phyloP scores from a whole-genome alignment of 2,329 filamentous ascomycete genomes.

The Diaporthe caulivora region DNA sequence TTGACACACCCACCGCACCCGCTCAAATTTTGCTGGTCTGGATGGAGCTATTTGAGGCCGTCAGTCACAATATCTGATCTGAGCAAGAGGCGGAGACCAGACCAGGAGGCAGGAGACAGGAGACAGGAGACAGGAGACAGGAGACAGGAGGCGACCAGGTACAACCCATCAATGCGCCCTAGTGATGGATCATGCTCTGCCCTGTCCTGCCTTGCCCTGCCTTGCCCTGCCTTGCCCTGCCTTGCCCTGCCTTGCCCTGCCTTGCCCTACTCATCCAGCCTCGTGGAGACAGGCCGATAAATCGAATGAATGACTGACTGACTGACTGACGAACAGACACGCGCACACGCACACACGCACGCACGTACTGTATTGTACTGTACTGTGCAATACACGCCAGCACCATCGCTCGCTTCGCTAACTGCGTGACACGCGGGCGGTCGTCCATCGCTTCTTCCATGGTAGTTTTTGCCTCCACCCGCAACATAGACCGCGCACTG shows the following conservation, averaged over 20 bases:
- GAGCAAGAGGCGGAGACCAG: conserved; percentile 16
- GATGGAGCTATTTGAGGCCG: conserved; percentile 21
- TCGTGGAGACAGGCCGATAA: conserved; percentile 5
- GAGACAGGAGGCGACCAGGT: conserved; percentile 5
- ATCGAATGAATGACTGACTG: not conserved
- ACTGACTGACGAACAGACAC: conserved; percentile 6
- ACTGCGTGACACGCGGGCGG: conserved; percentile 11
- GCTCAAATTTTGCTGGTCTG: not conserved
- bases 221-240: not conserved
- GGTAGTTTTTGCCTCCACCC: conserved; percentile 6
- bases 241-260: not conserved
- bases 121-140: too few species aligned
- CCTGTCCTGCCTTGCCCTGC: not conserved
- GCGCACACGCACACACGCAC: not conserved
- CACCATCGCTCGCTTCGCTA: not conserved
- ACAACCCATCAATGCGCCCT: conserved; percentile 30
- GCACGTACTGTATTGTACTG: not conserved
- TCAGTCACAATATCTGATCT: conserved; percentile 30
- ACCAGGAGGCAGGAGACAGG: too few species aligned
- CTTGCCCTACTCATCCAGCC: conserved; percentile 2
- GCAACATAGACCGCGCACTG: conserved; percentile 6
- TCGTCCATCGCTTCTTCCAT: not conserved
- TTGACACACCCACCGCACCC: not conserved
- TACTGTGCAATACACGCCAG: not conserved
- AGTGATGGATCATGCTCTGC: conserved; percentile 22